Evolutionary conservation across 1,284 basidiomycete genomes (phyloP).

Genomic region (Ceratobasidium sp.): DNA sequence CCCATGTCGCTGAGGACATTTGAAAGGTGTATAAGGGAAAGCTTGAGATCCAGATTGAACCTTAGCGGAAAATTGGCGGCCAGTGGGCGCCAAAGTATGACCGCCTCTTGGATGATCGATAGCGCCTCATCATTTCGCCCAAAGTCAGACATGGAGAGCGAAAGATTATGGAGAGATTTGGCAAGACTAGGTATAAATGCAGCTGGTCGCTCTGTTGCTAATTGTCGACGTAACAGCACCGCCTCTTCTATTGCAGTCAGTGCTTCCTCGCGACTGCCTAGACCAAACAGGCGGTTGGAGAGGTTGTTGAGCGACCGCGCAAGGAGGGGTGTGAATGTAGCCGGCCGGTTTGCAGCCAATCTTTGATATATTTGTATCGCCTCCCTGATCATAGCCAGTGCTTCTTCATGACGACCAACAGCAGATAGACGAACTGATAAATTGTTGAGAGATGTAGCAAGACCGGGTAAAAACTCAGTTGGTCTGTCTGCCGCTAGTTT

Average conservation of each 20-base stretch:
- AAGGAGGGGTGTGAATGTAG: too few species aligned
- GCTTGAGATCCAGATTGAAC: not conserved
- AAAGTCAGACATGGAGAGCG: constrained; percentile 12
- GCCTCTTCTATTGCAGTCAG: too few species aligned
- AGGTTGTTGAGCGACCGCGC: too few species aligned
- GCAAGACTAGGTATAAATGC: constrained; percentile 8
- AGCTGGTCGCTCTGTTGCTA: too few species aligned
- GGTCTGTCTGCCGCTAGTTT: constrained; percentile 10
- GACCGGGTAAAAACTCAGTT: not conserved
- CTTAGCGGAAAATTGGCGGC: not conserved
- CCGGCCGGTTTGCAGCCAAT: too few species aligned
- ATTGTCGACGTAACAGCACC: too few species aligned
- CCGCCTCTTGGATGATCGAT: not conserved
- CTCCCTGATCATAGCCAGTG: too few species aligned
- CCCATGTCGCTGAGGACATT: not conserved
- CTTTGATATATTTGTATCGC: too few species aligned
- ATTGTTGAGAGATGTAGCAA: constrained; percentile 16
- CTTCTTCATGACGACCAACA: too few species aligned
- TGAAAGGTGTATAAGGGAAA: not conserved
- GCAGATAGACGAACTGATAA: too few species aligned
- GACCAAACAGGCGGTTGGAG: not conserved
- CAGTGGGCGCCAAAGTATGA: constrained; percentile 1
- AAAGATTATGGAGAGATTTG: not conserved
- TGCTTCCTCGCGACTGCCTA: constrained; percentile 8
- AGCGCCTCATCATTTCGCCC: constrained; percentile 22